Base-by-base conservation (phyloP, 2,329 filamentous ascomycete genomes). In the Paraphaeosphaeria minitans region DNA sequence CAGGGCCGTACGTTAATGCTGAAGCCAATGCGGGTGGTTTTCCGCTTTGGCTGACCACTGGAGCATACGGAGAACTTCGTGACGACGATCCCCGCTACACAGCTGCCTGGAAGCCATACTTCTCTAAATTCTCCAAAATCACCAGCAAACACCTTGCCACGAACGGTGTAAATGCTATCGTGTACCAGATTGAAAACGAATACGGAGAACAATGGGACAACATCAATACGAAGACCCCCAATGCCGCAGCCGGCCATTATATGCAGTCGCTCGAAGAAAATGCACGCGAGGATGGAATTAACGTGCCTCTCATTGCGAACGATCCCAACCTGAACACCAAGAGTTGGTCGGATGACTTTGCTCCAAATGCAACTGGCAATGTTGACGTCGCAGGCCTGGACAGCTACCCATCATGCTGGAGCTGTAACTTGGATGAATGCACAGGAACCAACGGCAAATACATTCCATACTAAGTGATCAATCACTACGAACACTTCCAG, bases 1-100 rank as follows among this genome's bases (percentile, higher is more conserved):
- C 85, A 0, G 86, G 86, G 0, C 85, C 85, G 0, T 89, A 89
- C 57, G 81, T 87, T 57, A 89, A 89, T 61, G 87, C 86, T 1
- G 87, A 89, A 67, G 80, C 85, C 3, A 87, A 84, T 61, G 85
- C 83, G 0, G 87, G 87, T 33, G 87, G 87, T 0, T 85, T 87
- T 57, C 85, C 87, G 0, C 75, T 86, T 1, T 89, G 86, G 85
- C 71, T 86, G 6, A 88, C 85, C 0, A 87, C 86, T 0, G 86
- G 85, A 45, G 84, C 78, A 27, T 85, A 85, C 51, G 85, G 85
- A 2, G 66, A 70, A 21, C 73, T 86, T 16, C 77, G 85, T 33
- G 78, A 85, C 55, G 81, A 86, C 42, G 80, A 87, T 59, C 69
- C 79, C 4, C 76, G 80, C 48, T 86, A 82, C 67, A 84, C 81